These are phyloP conservation scores for Candida manassasensis DNA, from an alignment of 805 yeast species.

Conservation along the genomic window DNA sequence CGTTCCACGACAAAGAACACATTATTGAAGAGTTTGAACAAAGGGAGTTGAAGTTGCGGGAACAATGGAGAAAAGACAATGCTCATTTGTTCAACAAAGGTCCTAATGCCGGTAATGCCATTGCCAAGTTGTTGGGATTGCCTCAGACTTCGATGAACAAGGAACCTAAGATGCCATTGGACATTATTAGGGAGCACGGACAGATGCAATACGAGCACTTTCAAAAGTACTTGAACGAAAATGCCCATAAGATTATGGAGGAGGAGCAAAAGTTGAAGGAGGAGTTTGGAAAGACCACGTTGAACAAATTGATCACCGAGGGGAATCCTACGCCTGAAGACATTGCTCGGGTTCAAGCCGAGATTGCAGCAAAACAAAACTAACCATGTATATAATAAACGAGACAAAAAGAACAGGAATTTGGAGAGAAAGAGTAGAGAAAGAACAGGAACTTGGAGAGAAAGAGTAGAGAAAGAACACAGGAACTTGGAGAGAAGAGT, in stretches of 20 bases:
- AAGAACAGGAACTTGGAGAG: constrained; percentile 5
- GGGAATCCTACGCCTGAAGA: constrained; percentile 78
- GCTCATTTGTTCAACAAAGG: constrained; percentile 28
- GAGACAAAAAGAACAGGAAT: background rate
- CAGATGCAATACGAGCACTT: constrained; percentile 82
- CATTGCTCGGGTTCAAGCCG: constrained; percentile 39
- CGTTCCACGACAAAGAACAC: constrained; percentile 61
- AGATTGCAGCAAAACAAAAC: constrained; percentile 15
- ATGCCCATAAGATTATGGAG: constrained; percentile 64
- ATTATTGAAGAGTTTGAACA: constrained; percentile 75
- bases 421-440: background rate
- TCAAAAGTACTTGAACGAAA: constrained; percentile 56
- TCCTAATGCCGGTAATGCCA: constrained; percentile 47
- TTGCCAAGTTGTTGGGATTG: constrained; percentile 62
- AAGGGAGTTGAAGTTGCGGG: constrained; percentile 74
- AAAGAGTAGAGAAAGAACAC: constrained; percentile 6
- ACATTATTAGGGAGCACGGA: constrained; percentile 85
- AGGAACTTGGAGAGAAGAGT: background rate
- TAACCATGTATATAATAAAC: background rate
- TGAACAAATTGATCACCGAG: constrained; percentile 80
- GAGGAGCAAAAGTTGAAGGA: constrained; percentile 86
- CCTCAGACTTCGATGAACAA: constrained; percentile 41
- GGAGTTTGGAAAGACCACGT: constrained; percentile 73
- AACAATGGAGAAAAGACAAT: constrained; percentile 58
- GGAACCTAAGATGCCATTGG: constrained; percentile 77